Evolutionary conservation across 805 yeast species (phyloP).

Genomic region (Tetrapisispora arboricola): DNA sequence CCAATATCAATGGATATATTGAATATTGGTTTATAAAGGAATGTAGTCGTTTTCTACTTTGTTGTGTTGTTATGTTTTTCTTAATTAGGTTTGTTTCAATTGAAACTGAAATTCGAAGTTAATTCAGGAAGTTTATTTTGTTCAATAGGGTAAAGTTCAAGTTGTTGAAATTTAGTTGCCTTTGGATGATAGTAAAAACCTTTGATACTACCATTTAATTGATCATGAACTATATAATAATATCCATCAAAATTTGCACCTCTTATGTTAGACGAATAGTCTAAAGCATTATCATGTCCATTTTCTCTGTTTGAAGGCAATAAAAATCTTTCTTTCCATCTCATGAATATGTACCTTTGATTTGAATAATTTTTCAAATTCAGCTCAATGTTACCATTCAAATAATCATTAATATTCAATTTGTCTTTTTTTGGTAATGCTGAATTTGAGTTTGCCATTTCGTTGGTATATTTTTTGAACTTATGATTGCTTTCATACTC

Average conservation of each 20-base stretch:
- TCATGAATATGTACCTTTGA: slow-evolving; percentile 60
- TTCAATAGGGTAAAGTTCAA: slow-evolving; percentile 39
- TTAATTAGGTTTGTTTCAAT: background rate
- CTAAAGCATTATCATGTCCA: slow-evolving; percentile 5
- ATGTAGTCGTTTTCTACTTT: too few relatives aligned
- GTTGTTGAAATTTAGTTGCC: slow-evolving; percentile 69
- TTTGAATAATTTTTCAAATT: slow-evolving; percentile 20
- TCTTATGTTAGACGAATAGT: slow-evolving; percentile 29
- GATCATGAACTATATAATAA: slow-evolving; percentile 78
- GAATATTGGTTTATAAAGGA: too few relatives aligned
- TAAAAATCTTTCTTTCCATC: slow-evolving; percentile 89
- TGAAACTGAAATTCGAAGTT: slow-evolving; percentile 2
- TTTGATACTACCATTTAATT: slow-evolving; percentile 57
- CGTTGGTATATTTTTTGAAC: slow-evolving; percentile 1
- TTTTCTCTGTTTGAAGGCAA: slow-evolving; percentile 24
- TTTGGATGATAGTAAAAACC: slow-evolving; percentile 77
- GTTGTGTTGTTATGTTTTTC: too few relatives aligned
- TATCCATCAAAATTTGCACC: slow-evolving; percentile 87
- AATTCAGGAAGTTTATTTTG: background rate
- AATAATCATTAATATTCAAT: background rate
- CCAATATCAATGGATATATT: too few relatives aligned
- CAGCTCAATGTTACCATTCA: background rate
- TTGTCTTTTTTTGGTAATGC: background rate
- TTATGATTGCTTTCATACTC: background rate
- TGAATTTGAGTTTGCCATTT: background rate